Evolutionary conservation across 23 red algal species (phyloP).

Genomic region (Agarophyton chilense): DNA sequence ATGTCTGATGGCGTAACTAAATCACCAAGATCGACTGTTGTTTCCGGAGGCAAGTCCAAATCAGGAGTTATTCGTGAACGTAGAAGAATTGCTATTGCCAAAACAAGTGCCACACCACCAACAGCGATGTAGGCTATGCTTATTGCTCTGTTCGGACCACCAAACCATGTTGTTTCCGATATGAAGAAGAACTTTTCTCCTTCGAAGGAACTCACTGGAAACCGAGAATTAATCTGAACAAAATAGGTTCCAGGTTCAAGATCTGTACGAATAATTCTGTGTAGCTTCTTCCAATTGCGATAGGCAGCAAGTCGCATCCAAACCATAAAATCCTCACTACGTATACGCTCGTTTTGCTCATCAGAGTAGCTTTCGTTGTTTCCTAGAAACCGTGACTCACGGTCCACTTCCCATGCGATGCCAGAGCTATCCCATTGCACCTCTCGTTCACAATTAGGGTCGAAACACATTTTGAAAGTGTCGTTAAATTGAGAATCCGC

Average conservation of each 20-base stretch:
- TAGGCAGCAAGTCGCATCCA: constrained; percentile 85
- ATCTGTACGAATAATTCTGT: constrained; percentile 53
- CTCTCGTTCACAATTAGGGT: background rate
- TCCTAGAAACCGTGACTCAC: constrained; percentile 32
- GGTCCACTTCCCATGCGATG: constrained; percentile 79
- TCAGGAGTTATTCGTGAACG: constrained; percentile 37
- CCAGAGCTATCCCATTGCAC: constrained; percentile 35
- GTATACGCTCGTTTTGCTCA: constrained; percentile 26
- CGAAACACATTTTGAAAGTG: constrained; percentile 58
- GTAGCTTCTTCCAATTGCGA: constrained; percentile 76
- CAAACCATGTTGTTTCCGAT: constrained; percentile 90
- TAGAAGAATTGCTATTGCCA: constrained; percentile 62
- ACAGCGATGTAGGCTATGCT: constrained; percentile 80
- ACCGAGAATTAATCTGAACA: constrained; percentile 49
- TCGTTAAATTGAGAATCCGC: constrained; percentile 81
- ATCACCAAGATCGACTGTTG: constrained; percentile 56
- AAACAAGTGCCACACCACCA: constrained; percentile 65
- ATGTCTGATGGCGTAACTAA: constrained; percentile 11
- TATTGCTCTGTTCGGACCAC: constrained; percentile 71
- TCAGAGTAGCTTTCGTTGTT: constrained; percentile 15
- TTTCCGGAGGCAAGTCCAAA: constrained; percentile 67
- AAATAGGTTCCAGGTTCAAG: constrained; percentile 58
- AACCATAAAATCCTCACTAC: constrained; percentile 75
- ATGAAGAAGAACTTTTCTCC: constrained; percentile 92
- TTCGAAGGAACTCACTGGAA: constrained; percentile 74